Evolutionary conservation across 1,139 yeast species (phyloP), one percentile per base, ranked within the genome.

Genomic region (Arxiozyma heterogenica): DNA sequence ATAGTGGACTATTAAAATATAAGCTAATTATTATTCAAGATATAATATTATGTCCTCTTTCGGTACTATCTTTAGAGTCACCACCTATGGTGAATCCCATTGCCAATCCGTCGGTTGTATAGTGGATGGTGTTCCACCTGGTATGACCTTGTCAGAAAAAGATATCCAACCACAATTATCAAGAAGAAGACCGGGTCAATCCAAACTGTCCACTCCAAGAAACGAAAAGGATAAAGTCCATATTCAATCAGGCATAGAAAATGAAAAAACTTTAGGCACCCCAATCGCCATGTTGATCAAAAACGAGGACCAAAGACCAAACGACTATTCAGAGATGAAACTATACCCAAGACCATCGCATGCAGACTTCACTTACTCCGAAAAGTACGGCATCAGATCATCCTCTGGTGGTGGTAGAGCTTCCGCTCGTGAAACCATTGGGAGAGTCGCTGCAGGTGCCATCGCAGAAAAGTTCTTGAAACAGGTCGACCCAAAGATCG

Each of bases 61-160:
- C 65, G 89, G 89, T 56, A 73, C 75, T 20, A 59, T 76, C 49
- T 83, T 83, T 73, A 74, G 75, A 61, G 98, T 93, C 58, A 90
- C 98, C 60, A 93, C 98, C 34, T 93, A 89, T 75, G 98, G 98
- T 60, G 98, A 93, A 71, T 90, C 97, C 22, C 98, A 93, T 75
- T 93, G 98, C 75, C 86, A 83, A 67, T 88, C 96, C n/a, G 98
- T 93, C 47, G 98, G 98, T 38, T 93, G 98, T 74, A 93, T 93
- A 58, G 97, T 93, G 49, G 98, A 93, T 65, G 98, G 98, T 53
- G 94, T 91, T 51, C 98, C 98, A 49, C 98, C 98, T 39, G 96
- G 96, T 38, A 77, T 93, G 79, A 78, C 82, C 17, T 79, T 93
- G 55, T 79, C 86, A 21, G 98, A 89, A 71, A 82, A 74, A 12